Percentiles rank a stretch among this genome's conserved stretches.
Conservation (phyloP, 2,329 filamentous ascomycete genomes). For the Alternaria panax region DNA sequence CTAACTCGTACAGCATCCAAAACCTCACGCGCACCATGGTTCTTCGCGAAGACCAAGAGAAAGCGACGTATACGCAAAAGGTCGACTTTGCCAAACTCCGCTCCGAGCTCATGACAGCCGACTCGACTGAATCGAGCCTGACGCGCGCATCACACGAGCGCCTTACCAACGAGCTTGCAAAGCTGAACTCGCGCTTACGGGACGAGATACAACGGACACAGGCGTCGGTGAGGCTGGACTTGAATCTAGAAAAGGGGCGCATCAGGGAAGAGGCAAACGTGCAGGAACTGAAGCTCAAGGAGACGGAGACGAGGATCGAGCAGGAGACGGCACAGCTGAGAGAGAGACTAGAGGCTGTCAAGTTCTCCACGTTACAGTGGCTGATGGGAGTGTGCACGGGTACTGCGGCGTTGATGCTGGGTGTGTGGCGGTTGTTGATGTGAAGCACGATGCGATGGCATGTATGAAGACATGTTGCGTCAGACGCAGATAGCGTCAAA, state of each 20-base stretch:
- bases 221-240: conserved; percentile 86
- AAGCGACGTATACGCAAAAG: conserved; percentile 81
- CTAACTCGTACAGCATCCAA: conserved; percentile 72
- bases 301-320: conserved; percentile 98
- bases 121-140: conserved; percentile 87
- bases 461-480: neutral
- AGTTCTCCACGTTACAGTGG: conserved; percentile 98
- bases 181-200: conserved; percentile 84
- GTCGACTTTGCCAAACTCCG: conserved; percentile 98
- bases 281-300: conserved; percentile 97
- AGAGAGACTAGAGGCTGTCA: conserved; percentile 94
- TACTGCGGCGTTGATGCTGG: conserved; percentile 70
- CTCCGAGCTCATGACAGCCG: conserved; percentile 88
- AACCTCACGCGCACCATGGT: conserved; percentile 99
- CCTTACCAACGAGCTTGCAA: conserved; percentile 91
- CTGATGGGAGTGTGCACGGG: conserved; percentile 80
- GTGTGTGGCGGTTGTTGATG: conserved; percentile 73
- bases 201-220: conserved; percentile 96
- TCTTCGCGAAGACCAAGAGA: conserved; percentile 87
- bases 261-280: conserved; percentile 96
- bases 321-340: conserved; percentile 87
- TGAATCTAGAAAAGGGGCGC: conserved; percentile 95
- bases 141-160: conserved; percentile 91
- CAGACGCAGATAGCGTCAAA: conserved; percentile 6
- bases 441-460: conserved; percentile 43